Base-by-base conservation (phyloP, 345 rosid species). In the Geranium brycei region DNA sequence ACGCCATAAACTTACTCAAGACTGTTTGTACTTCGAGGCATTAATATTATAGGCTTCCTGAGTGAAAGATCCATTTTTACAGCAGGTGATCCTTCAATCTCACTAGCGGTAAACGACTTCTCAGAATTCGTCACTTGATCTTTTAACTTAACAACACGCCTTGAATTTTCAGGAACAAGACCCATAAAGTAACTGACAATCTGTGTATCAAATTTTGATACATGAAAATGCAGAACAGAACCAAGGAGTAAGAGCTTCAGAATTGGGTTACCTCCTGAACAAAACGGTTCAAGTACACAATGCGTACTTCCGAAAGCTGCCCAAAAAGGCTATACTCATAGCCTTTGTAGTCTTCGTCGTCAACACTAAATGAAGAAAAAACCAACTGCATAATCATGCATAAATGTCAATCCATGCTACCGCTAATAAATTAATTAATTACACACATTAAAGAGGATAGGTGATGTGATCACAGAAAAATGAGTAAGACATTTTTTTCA, bases 41-140 rank as follows among this genome's bases (percentile, higher is more conserved):
- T 90, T 79, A 91, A 76, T 78, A 93, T 93, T 69, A 93, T 88
- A 60, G 99, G 99, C 66, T 85, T 88, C 76, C 76, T 80, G 30
- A 93, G 90, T 57, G 99, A 93, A 69, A 93, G 82, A 81, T 86
- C 88, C 79, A 93, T 79, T 82, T 82, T 93, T 51, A 93, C 64
- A 73, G 99, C 92, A 60, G 99, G 97, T 65, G 95, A 90, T 66
- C 99, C 99, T 68, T 90, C 97, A 72, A 90, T 81, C 76, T 90
- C 96, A 69, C 91, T 82, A 31, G 95, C 69, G 6, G 91, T 85
- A 75, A 90, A 88, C 88, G 87, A 85, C 74, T 86, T 85, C 82
- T 90, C 99, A 17, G 91, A 83, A 76, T 93, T 83, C 57, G 97
- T 88, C 56, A 72, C 83, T 75, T 86, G 97, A 82, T 90, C 97